Conservation (phyloP, 1,284 basidiomycete species). For the Peniophora sp. region DNA sequence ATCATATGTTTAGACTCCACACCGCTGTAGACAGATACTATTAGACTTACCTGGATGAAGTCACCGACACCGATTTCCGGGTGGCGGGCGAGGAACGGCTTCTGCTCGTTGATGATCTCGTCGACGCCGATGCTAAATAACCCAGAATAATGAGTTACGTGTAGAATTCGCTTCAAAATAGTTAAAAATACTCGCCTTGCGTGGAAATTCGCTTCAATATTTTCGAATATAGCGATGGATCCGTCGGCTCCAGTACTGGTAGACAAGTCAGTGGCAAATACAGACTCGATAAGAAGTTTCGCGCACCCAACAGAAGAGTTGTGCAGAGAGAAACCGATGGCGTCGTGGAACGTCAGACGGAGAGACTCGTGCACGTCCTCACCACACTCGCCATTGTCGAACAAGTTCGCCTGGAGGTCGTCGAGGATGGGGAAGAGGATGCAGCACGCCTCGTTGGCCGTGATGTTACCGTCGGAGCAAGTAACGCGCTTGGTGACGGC, state of each 20-base stretch:
- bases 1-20: too few relatives aligned
- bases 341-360: constrained; percentile 34
- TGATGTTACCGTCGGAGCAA: constrained; percentile 25
- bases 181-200: constrained; percentile 6
- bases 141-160: background rate
- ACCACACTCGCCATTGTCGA: constrained; percentile 28
- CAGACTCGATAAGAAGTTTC: too few relatives aligned
- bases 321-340: constrained; percentile 25
- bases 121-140: constrained; percentile 11
- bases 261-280: too few relatives aligned
- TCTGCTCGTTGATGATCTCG: constrained; percentile 14
- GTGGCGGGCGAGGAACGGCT: constrained; percentile 14
- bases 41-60: too few relatives aligned
- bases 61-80: constrained; percentile 17
- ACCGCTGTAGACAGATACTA: too few relatives aligned
- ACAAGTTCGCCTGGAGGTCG: constrained; percentile 28
- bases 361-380: constrained; percentile 33
- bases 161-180: too few relatives aligned
- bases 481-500: constrained; percentile 20
- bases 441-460: constrained; percentile 27
- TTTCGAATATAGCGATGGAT: constrained; percentile 15
- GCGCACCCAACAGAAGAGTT: too few relatives aligned
- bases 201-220: constrained; percentile 14
- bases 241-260: constrained; percentile 5
- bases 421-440: constrained; percentile 24